Conservation (phyloP, 306 rosid species). For the Hippophae rhamnoides region DNA sequence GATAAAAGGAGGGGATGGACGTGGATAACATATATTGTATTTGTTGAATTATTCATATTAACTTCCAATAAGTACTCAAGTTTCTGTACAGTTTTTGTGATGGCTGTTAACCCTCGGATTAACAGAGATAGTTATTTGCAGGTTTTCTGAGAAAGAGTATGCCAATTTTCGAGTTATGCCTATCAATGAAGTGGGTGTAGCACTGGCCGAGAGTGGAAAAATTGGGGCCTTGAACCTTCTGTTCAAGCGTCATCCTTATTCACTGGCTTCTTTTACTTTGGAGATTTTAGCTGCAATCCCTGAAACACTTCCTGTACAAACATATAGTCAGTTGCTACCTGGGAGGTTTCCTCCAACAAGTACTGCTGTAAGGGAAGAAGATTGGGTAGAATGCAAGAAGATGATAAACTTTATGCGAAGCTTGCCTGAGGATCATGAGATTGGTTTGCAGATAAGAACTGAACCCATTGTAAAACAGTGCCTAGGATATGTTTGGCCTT, state of each 20-base stretch:
- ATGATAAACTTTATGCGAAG: conserved; percentile 47
- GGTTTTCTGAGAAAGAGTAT: conserved; percentile 97
- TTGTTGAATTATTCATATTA: neutral
- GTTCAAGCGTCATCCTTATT: conserved; percentile 88
- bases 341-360: conserved; percentile 75
- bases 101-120: conserved; percentile 47
- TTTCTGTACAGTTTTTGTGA: conserved; percentile 24
- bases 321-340: conserved; percentile 89
- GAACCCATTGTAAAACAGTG: conserved; percentile 78
- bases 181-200: conserved; percentile 57
- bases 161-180: conserved; percentile 73
- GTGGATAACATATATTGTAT: neutral
- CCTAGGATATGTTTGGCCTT: conserved; percentile 74
- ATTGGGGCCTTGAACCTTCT: conserved; percentile 85
- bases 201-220: conserved; percentile 87
- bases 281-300: conserved; percentile 80
- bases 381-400: conserved; percentile 97
- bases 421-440: conserved; percentile 36
- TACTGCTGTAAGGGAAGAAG: conserved; percentile 73
- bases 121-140: conserved; percentile 68
- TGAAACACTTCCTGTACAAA: conserved; percentile 83
- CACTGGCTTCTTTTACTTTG: conserved; percentile 59
- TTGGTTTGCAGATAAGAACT: conserved; percentile 51
- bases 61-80: neutral
- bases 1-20: neutral